Base-by-base conservation (phyloP, 345 rosid genomes). In the Streptanthus diversifolius region DNA sequence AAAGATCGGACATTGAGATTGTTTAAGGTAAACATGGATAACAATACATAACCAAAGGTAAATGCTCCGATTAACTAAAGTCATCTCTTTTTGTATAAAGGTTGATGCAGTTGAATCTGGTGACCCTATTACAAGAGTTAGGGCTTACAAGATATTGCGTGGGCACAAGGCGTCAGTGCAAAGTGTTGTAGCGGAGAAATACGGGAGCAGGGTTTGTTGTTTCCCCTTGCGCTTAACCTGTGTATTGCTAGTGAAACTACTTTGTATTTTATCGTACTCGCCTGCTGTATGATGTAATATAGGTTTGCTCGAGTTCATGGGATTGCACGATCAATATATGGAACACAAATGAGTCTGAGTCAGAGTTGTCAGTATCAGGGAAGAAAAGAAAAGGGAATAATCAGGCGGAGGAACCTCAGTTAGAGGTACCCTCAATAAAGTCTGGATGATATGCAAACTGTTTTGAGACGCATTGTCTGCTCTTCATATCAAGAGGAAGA, bases 291-390 rank as follows among this genome's bases (percentile, higher is more conserved):
- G 19, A 70, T 69, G 53, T 47, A 56, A 57, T 27, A 33, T 77
- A 93, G 98, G 54, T 93, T 72, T 90, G 97, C 82, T 91, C 98
- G 7, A 89, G 99, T 77, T 92, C 99, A 25, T 92, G 98, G 97
- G 99, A 95, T 84, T 87, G 86, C 71, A 85, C 86, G 0, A 84
- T 95, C 71, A 88, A 90, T 71, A 71, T 95, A 53, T 95, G 99
- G 99, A 60, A 63, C 81, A 82, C 90, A 21, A 78, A 77, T 81
- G 80, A 82, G 27, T 71, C 90, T 36, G 83, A 71, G 60, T 70
- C 75, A 13, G 86, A 79, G 51, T 81, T 83, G 56, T 69, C 70
- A 40, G 91, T 90, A 68, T 71, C 96, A 40, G 58, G 84, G 57
- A 95, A 95, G 87, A 95, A 83, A 85, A 86, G 98, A 80, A 95